Conservation (phyloP, 169 alveolate genomes). For the Toxoplasma gondii region DNA sequence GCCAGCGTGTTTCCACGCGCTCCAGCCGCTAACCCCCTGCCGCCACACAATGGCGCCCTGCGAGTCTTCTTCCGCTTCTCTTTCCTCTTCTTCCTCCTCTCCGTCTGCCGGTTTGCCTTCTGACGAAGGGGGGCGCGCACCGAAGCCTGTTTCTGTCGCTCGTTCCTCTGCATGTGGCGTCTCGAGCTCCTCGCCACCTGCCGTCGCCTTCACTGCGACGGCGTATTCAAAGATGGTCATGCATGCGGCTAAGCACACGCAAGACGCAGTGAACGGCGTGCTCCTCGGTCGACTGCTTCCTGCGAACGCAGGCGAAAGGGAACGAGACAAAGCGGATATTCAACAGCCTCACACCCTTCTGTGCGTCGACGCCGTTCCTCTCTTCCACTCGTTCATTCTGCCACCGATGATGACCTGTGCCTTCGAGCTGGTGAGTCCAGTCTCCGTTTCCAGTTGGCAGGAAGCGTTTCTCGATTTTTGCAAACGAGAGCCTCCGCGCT, state of each 20-base stretch:
- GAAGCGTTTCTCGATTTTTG: too few species aligned
- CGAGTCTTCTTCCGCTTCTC: neutral
- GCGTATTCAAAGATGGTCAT: conserved; percentile 40
- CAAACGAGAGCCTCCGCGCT: too few species aligned
- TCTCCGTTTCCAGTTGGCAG: neutral
- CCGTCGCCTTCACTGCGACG: conserved; percentile 13
- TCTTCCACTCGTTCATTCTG: conserved; percentile 14
- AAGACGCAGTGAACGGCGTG: conserved; percentile 30
- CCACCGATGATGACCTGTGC: conserved; percentile 35
- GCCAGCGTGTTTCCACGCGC: too few species aligned
- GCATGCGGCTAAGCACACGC: conserved; percentile 24
- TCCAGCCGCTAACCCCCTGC: too few species aligned
- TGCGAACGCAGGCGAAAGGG: neutral
- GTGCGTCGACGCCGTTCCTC: conserved; percentile 5
- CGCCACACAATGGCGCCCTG: neutral
- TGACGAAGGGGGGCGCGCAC: too few species aligned
- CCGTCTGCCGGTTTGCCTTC: neutral
- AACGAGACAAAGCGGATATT: neutral
- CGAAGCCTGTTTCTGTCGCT: neutral
- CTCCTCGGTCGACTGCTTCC: conserved; percentile 29
- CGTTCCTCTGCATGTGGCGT: neutral
- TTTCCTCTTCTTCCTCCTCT: neutral
- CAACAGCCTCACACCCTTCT: neutral
- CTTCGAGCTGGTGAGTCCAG: conserved; percentile 14
- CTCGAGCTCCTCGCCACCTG: neutral